Evolutionary conservation across 1,284 basidiomycete species (phyloP), one percentile per base, ranked within the genome.

Genomic region (Marasmius oreades): DNA sequence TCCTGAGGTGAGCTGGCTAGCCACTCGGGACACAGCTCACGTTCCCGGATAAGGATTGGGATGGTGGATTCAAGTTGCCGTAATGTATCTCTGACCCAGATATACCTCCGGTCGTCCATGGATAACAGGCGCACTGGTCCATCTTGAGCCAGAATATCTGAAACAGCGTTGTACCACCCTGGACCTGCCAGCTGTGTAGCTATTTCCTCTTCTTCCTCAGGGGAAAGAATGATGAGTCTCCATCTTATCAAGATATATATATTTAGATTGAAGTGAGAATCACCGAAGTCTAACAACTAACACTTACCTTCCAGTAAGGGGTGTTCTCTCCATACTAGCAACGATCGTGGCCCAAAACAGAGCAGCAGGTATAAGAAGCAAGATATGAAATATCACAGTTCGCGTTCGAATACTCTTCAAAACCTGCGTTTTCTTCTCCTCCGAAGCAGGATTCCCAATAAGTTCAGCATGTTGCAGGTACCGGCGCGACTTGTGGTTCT

Each of bases 121-220:
- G 88, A 81, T 37, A 95, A 76, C 52, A 89, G 74, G 31, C 73
- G 75, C 0, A 82, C 78, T 0, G 85, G 77, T 0, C 86, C 88
- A 51, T 89, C 85, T 34, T 84, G 78, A 10, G 85, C 77, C 14
- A 95, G 78, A 53, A 95, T 88, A 46, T 90, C 85, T 53, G 81
- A 80, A 33, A 96, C 88, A 46, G 90, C 88, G 59, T 80, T 77
- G 70, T 89, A 93, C 93, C 93, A 96, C 50, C 90, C 92, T 23
- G 82, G 73, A 8, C 92, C 93, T 39, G 85, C 83, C 12, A 96
- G 79, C 64, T 90, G 86, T 1, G 75, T 69, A 16, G 91, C 84
- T 39, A 96, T 91, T 18, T 85, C 82, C 47, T 94, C 91, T 67
- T 96, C 93, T 70, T 95, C 93, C 64, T 93, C 90, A 0, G 93